Evolutionary conservation across 768 basidiomycete genomes (phyloP).

Genomic region (Suillus bovinus): DNA sequence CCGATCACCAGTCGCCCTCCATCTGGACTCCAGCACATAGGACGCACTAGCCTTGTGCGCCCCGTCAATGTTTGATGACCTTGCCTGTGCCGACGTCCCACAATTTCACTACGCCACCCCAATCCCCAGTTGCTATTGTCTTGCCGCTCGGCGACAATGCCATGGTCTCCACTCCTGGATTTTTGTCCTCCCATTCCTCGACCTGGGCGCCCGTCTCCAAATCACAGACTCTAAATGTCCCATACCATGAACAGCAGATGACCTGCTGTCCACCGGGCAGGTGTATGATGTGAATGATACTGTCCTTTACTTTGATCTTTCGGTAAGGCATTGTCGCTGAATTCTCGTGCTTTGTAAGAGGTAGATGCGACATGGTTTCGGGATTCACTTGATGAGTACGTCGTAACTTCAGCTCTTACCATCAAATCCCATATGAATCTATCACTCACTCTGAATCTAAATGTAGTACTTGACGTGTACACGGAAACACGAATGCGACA

Average conservation of each 20-base stretch:
- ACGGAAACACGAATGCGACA: background rate
- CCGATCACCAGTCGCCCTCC: background rate
- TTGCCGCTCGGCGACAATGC: background rate
- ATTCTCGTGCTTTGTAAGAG: too few relatives aligned
- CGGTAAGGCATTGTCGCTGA: background rate
- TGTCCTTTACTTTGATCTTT: background rate
- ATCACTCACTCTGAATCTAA: background rate
- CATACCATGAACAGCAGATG: background rate
- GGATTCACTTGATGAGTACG: too few relatives aligned
- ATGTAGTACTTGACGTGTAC: background rate
- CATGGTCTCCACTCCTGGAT: background rate
- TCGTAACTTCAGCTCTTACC: background rate
- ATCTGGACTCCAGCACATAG: background rate
- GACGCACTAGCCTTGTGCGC: too few relatives aligned
- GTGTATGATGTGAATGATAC: background rate
- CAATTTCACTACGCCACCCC: background rate
- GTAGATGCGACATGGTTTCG: too few relatives aligned
- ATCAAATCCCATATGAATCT: background rate
- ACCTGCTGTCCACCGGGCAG: background rate
- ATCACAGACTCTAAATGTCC: background rate
- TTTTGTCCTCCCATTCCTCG: background rate
- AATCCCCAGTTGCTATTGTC: background rate
- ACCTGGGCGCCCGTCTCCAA: background rate
- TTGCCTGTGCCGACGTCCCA: background rate
- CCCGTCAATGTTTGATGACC: background rate